Percentiles rank a stretch among this genome's conserved stretches.
Conservation (phyloP, 805 yeast genomes). For the Wickerhamomyces subpelliculosus region DNA sequence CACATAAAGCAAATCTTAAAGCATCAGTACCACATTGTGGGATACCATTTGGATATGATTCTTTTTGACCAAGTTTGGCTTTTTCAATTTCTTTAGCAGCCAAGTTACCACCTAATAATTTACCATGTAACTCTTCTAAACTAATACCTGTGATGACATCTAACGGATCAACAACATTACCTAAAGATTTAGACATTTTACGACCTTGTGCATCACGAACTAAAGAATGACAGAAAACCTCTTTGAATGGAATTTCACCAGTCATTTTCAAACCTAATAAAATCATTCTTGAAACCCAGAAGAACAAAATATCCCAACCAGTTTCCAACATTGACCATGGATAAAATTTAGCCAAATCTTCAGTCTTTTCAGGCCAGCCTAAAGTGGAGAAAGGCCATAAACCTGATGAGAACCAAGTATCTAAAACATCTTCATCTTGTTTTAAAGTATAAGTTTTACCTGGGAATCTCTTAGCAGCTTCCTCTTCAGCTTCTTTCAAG, state of each 20-base stretch:
- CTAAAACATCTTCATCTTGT: conserved; percentile 97
- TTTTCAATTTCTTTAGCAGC: conserved; percentile 83
- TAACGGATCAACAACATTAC: conserved; percentile 93
- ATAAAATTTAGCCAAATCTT: conserved; percentile 69
- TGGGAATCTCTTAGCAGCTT: conserved; percentile 73
- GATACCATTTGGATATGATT: conserved; percentile 92
- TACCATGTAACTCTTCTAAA: conserved; percentile 70
- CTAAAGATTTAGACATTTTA: conserved; percentile 96
- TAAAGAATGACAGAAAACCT: conserved; percentile 96
- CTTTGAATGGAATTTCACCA: conserved; percentile 87
- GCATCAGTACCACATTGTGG: conserved; percentile 99
- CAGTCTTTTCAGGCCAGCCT: conserved; percentile 86
- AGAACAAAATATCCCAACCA: conserved; percentile 98
- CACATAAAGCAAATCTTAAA: conserved; percentile 94
- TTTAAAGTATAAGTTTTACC: conserved; percentile 63
- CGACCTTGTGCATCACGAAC: conserved; percentile 99
- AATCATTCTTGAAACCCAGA: conserved; percentile 98
- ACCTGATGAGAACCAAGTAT: conserved; percentile 98
- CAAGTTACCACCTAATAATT: conserved; percentile 74
- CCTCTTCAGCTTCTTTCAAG: conserved; percentile 73
- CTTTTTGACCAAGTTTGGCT: conserved; percentile 82
- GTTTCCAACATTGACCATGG: conserved; percentile 96
- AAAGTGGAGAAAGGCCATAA: conserved; percentile 96
- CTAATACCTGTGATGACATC: conserved; percentile 90
- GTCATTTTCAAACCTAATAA: conserved; percentile 85